Percentiles rank a stretch among this genome's conserved stretches.
phyloP scores from a whole-genome alignment of 768 basidiomycete genomes.

The Phlebiopsis flavidoalba region DNA sequence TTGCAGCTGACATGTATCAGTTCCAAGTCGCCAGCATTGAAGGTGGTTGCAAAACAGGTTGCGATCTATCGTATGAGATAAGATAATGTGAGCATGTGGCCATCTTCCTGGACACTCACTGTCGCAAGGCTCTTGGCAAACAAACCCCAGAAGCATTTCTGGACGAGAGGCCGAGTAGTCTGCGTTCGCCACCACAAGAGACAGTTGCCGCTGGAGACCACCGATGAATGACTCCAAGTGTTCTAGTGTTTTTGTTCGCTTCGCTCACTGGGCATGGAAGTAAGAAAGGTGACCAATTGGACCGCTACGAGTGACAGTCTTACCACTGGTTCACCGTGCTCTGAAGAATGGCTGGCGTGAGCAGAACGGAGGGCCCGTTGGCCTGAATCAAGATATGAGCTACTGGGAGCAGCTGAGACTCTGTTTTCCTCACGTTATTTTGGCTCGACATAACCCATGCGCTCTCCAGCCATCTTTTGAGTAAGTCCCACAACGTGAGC shows the following conservation, averaged over 20 bases:
- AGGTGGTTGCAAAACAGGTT: not conserved
- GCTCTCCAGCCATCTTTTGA: conserved; percentile 46
- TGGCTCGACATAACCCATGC: conserved; percentile 33
- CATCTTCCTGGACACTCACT: conserved; percentile 4
- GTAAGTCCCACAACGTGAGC: conserved; percentile 29
- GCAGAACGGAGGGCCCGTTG: conserved; percentile 14
- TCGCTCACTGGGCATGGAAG: not conserved
- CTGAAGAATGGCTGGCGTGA: conserved; percentile 15
- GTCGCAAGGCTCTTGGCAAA: conserved; percentile 6
- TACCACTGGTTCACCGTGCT: conserved; percentile 15
- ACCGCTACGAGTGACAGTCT: not conserved
- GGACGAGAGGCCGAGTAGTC: not conserved
- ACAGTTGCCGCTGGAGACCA: conserved; percentile 11
- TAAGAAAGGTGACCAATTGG: not conserved
- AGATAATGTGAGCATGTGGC: too few relatives aligned
- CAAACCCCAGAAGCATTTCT: conserved; percentile 1
- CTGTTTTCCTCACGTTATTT: too few relatives aligned
- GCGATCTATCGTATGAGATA: not conserved
- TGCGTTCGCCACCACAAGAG: not conserved
- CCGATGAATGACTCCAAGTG: conserved; percentile 7
- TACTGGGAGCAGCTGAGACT: too few relatives aligned
- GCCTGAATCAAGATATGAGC: conserved; percentile 4
- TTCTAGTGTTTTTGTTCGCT: conserved; percentile 6
- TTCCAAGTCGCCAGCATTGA: not conserved
- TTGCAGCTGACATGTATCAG: too few relatives aligned